Evolutionary conservation across 495 filamentous ascomycete genomes (phyloP).

Genomic region (Neurospora terricola): DNA sequence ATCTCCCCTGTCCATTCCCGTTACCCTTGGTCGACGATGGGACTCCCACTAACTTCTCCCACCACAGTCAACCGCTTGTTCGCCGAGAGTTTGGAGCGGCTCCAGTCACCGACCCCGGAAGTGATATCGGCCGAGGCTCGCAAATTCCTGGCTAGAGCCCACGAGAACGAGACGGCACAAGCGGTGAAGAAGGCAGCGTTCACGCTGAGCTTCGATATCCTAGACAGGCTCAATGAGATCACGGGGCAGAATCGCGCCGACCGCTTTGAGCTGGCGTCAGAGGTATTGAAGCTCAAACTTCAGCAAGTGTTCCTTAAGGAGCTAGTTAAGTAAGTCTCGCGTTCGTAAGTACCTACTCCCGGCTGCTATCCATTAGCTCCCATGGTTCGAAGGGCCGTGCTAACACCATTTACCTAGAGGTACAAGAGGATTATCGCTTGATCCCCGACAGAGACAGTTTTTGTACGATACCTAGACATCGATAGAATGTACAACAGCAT

Average conservation of each 20-base stretch:
- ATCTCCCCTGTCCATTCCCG: background rate
- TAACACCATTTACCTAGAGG: background rate
- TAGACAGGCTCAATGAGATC: background rate
- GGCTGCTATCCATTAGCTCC: background rate
- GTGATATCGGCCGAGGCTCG: background rate
- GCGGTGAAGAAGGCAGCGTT: background rate
- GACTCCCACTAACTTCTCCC: background rate
- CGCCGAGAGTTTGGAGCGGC: background rate
- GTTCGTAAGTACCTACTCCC: background rate
- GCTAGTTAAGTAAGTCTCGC: background rate
- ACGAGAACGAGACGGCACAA: background rate
- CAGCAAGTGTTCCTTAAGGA: background rate
- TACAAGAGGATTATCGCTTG: background rate
- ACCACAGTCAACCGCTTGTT: background rate
- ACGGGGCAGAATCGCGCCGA: background rate
- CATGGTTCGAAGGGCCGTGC: background rate
- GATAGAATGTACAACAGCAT: no score
- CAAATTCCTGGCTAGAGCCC: background rate
- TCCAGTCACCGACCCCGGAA: background rate
- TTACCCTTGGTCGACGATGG: background rate
- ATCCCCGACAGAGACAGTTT: no score
- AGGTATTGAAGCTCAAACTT: background rate
- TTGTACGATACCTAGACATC: background rate
- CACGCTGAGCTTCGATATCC: background rate
- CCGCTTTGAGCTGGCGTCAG: background rate